Base-by-base conservation (phyloP, 2,329 filamentous ascomycete genomes). In the Capronia americana region DNA sequence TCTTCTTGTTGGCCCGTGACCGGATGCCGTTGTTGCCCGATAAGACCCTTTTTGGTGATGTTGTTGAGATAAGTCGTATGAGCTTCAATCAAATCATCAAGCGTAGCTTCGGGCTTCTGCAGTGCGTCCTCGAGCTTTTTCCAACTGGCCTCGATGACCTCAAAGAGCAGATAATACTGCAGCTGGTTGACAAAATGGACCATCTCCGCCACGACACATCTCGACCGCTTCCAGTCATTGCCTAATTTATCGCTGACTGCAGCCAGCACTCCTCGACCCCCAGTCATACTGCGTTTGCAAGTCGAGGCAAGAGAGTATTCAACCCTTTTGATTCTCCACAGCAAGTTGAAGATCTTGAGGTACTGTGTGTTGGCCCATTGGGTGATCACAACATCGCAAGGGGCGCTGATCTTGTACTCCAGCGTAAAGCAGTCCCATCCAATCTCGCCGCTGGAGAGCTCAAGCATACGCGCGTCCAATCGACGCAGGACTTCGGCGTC, bases 381-480 rank as follows among this genome's bases (percentile, higher is more conserved):
- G 0, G 94, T 98, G 46, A 99, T 93, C 56, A 99, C 93, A 30
- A 99, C 95, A 76, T 99, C 95, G 26, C 97, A 92, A 0, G 95
- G 95, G 1, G 94, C 91, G 76, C 97, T 93, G 72, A 99, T 95
- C 77, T 98, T 97, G 81, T 99, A 99, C 77, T 99, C 96, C 8
- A 99, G 87, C 0, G 95, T 99, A 79, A 99, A 99, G 76, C 96
- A 97, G 76, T 99, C 95, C 95, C 95, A 99, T 57, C 95, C 95
- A 61, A 97, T 98, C 74, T 99, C 95, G 59, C 95, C 95, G 73
- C 97, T 93, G 8, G 91, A 96, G 5, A 98, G 86, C 79, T 98
- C 94, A 48, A 99, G 85, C 94, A 99, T 98, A 68, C 96, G 91
- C n/a, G 95, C 94, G 78, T 99, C 95, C 3, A 99, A 86, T 11